Evolutionary conservation across 176 grass and related monocot species (phyloP), one percentile per base, ranked within the genome.

Genomic region (Juncus effusus): DNA sequence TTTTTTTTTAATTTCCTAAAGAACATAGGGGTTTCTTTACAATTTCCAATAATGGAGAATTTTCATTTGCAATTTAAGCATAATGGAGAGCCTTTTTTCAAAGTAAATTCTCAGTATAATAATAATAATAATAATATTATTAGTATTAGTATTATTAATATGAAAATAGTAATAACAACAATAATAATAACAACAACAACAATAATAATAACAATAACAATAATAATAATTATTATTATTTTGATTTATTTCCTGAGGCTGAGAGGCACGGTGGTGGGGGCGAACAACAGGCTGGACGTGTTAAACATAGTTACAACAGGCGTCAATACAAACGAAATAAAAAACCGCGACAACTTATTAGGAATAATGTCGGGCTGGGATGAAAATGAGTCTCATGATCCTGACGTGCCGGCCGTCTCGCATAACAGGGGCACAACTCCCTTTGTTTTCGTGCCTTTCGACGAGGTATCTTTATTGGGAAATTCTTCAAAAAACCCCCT

Each of bases 361-460:
- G 80, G 84, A 77, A 55, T 92, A 16, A 80, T 97, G 5, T 71
- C 86, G 44, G 83, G 85, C 74, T 97, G 88, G 93, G 82, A 86
- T 45, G 93, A 97, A 75, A 54, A 84, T 77, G 93, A 97, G 80
- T 91, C 93, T 0, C 93, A 97, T 41, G 85, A 97, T 16, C 88
- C 93, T 19, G 82, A 97, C 6, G 88, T 92, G 19, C 93, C 93
- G 74, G 93, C 85, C 50, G 76, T 97, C 74, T 84, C 88, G 10
- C 93, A 97, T 56, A 84, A 70, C 36, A 80, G 93, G 74, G 93
- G 93, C 63, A 86, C 89, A 66, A 82, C 84, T 3, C 75, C 93
- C 28, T 97, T 92, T 66, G 88, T 97, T 47, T 92, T 92, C 81
- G 82, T 97, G 74, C 88, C 85, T 44, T 97, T 89, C 69, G 93